These are phyloP conservation scores for Penicillium sp. DNA, from an alignment of 2,329 filamentous ascomycete genomes.

Conservation along the genomic window DNA sequence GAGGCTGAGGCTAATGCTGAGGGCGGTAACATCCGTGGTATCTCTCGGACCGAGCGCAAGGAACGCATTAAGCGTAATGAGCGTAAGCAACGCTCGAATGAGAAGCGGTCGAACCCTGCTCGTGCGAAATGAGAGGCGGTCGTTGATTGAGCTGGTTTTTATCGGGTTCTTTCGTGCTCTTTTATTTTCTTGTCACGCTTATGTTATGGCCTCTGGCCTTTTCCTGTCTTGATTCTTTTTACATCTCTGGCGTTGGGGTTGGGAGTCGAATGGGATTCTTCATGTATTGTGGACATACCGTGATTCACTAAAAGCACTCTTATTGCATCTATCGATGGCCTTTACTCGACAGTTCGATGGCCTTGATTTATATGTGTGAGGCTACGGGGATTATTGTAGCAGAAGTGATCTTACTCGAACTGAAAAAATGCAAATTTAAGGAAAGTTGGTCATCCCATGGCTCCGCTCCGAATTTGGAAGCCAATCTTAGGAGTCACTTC, in stretches of 20 bases:
- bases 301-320: constrained; percentile 28
- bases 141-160: constrained; percentile 17
- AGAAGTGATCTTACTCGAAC: constrained; percentile 19
- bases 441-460: no score
- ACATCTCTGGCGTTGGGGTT: constrained; percentile 27
- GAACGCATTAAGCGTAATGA: constrained; percentile 64
- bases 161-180: not conserved
- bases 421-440: constrained; percentile 15
- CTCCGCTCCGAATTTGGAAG: no score
- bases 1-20: constrained; percentile 56
- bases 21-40: constrained; percentile 66
- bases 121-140: constrained; percentile 27
- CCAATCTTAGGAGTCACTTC: no score
- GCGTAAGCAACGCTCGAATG: constrained; percentile 67
- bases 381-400: constrained; percentile 6
- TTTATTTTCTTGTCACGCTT: constrained; percentile 3
- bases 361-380: constrained; percentile 1
- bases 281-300: constrained; percentile 18
- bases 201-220: constrained; percentile 11
- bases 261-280: constrained; percentile 22
- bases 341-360: not conserved
- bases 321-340: constrained; percentile 11
- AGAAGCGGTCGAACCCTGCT: constrained; percentile 47
- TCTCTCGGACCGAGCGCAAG: constrained; percentile 66
- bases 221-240: constrained; percentile 16